Conservation (phyloP, 1,284 basidiomycete genomes). For the Apiotrichum gracile region DNA sequence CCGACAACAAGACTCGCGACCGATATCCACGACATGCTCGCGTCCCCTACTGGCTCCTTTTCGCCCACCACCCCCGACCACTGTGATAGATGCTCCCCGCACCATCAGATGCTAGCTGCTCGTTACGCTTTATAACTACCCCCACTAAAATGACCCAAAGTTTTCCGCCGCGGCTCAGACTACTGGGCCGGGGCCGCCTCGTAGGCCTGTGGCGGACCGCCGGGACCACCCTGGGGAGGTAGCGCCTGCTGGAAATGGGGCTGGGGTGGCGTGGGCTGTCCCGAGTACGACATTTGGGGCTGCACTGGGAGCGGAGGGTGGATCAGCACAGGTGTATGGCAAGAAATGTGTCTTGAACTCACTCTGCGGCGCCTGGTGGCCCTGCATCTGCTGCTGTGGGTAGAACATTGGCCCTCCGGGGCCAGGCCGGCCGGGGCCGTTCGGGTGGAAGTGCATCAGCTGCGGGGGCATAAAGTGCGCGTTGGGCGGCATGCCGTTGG, state of each 20-base stretch:
- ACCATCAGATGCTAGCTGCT: background rate
- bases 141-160: background rate
- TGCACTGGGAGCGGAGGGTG: constrained; percentile 8
- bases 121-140: background rate
- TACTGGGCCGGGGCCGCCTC: constrained; percentile 9
- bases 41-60: background rate
- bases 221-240: constrained; percentile 6
- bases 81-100: background rate
- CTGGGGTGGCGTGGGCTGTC: constrained; percentile 18
- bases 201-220: background rate
- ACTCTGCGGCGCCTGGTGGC: constrained; percentile 42
- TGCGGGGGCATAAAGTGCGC: constrained; percentile 37
- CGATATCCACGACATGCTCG: background rate
- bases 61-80: background rate
- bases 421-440: constrained; percentile 14
- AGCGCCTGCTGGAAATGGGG: constrained; percentile 21
- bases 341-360: constrained; percentile 6
- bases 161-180: background rate
- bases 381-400: constrained; percentile 16
- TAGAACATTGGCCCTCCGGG: constrained; percentile 23
- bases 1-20: background rate
- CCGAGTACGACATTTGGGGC: constrained; percentile 14
- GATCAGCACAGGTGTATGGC: background rate
- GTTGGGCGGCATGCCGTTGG: constrained; percentile 21
- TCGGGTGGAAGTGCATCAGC: constrained; percentile 37